These are phyloP conservation scores for Diaporthe sp. DNA, from an alignment of 2,329 filamentous ascomycete species.

Conservation along the genomic window DNA sequence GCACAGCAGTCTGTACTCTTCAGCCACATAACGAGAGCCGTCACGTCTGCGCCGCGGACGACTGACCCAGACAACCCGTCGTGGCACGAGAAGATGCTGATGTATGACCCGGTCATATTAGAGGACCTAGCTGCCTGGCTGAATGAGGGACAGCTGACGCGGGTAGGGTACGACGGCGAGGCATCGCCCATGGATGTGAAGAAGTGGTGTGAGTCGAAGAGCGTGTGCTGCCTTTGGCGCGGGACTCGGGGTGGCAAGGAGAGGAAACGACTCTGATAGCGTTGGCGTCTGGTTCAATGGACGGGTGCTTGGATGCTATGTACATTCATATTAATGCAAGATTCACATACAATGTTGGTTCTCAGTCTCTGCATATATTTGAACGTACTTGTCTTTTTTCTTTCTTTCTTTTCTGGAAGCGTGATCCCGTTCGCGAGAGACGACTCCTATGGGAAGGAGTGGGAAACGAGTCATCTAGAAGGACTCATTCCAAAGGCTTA, in stretches of 20 bases:
- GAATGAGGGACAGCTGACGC: slow-evolving; percentile 76
- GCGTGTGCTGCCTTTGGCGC: slow-evolving; percentile 85
- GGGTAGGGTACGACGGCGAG: slow-evolving; percentile 74
- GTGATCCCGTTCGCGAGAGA: too few species aligned
- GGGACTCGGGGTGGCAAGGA: slow-evolving; percentile 65
- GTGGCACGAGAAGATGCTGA: slow-evolving; percentile 93
- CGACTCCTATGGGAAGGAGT: too few species aligned
- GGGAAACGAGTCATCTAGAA: too few species aligned
- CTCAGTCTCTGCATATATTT: background rate
- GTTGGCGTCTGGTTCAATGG: background rate
- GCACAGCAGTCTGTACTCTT: slow-evolving; percentile 62
- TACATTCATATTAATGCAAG: background rate
- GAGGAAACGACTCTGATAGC: slow-evolving; percentile 60
- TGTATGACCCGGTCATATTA: slow-evolving; percentile 91
- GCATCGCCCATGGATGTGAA: slow-evolving; percentile 77
- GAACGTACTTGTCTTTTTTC: background rate
- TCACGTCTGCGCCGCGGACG: slow-evolving; percentile 64
- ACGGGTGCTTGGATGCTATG: background rate
- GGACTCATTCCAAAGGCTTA: too few species aligned
- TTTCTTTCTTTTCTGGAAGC: too few species aligned
- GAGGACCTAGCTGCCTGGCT: slow-evolving; percentile 89
- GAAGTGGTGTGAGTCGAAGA: slow-evolving; percentile 89
- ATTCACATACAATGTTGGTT: background rate
- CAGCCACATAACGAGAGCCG: slow-evolving; percentile 65
- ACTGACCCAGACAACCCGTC: slow-evolving; percentile 67